Conservation (phyloP, 139 green algal species). For the Nannochloris sp. region DNA sequence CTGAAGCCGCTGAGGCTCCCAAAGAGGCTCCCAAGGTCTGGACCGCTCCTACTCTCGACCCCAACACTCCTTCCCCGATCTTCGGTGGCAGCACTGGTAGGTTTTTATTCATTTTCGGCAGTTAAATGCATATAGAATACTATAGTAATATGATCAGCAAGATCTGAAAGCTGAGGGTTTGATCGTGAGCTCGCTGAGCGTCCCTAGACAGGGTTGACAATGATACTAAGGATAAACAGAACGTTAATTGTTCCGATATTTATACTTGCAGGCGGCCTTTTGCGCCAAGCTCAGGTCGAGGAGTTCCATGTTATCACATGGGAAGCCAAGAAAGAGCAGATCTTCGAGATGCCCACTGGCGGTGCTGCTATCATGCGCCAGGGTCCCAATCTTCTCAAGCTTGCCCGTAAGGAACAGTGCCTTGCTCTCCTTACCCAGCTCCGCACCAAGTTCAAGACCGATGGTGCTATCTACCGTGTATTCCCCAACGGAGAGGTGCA, state of each 20-base stretch:
- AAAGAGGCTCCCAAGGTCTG: conserved; percentile 50
- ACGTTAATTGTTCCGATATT: background rate
- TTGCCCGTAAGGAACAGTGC: conserved; percentile 99
- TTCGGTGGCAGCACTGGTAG: conserved; percentile 92
- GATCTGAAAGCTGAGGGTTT: background rate
- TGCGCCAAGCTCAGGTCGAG: conserved; percentile 93
- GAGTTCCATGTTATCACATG: conserved; percentile 98
- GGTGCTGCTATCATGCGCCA: conserved; percentile 97
- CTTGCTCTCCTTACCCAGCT: conserved; percentile 90
- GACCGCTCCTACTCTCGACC: conserved; percentile 78
- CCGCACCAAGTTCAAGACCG: conserved; percentile 95
- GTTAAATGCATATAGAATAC: background rate
- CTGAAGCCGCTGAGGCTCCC: conserved; percentile 32
- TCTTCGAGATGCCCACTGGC: conserved; percentile 99
- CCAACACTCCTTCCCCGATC: conserved; percentile 88
- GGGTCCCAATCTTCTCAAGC: conserved; percentile 98
- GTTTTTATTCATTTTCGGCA: background rate
- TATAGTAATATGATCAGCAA: too few relatives aligned
- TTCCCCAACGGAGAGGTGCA: conserved; percentile 94
- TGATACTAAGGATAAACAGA: background rate
- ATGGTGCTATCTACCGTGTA: conserved; percentile 86
- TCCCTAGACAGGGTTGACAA: background rate
- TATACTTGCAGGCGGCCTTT: conserved; percentile 64
- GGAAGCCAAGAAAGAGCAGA: conserved; percentile 95
- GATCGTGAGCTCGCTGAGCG: background rate